A percentile compares a stretch with the other conserved stretches of the same genome.
Conservation (phyloP, 345 rosid genomes). For the Geranium brycei region DNA sequence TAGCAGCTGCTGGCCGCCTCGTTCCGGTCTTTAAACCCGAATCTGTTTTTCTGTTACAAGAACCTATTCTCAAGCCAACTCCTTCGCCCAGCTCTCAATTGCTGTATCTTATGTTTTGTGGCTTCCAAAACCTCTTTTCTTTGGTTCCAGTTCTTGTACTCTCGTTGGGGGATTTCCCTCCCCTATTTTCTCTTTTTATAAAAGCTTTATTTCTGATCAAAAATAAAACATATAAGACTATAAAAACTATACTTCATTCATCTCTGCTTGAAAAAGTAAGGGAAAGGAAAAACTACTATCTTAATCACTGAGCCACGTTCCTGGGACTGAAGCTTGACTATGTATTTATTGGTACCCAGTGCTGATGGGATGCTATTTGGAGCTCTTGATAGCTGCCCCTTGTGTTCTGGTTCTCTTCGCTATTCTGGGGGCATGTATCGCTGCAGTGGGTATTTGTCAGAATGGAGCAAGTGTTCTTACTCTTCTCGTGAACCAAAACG, state of each 20-base stretch:
- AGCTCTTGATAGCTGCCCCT: constrained; percentile 56
- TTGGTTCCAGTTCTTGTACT: too few relatives aligned
- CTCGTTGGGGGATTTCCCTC: too few relatives aligned
- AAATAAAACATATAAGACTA: background rate
- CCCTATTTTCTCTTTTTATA: too few relatives aligned
- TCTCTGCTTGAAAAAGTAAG: too few relatives aligned
- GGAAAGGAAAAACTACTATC: background rate
- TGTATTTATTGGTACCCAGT: constrained; percentile 24
- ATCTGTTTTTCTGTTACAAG: too few relatives aligned
- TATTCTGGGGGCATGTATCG: constrained; percentile 68
- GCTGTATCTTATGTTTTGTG: too few relatives aligned
- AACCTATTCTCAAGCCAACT: too few relatives aligned
- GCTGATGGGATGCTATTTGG: constrained; percentile 98
- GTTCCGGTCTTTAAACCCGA: too few relatives aligned
- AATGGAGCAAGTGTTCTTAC: constrained; percentile 86
- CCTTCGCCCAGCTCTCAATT: too few relatives aligned
- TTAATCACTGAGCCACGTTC: background rate
- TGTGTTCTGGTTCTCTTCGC: constrained; percentile 60
- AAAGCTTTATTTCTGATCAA: too few relatives aligned
- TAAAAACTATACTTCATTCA: background rate
- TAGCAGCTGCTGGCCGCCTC: too few relatives aligned
- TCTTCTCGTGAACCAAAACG: constrained; percentile 63
- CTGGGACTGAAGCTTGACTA: background rate
- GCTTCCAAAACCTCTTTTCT: too few relatives aligned
- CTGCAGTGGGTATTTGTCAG: constrained; percentile 65